These are phyloP conservation scores for Gynandropsis gynandra DNA, from an alignment of 345 rosid species.

Conservation along the genomic window DNA sequence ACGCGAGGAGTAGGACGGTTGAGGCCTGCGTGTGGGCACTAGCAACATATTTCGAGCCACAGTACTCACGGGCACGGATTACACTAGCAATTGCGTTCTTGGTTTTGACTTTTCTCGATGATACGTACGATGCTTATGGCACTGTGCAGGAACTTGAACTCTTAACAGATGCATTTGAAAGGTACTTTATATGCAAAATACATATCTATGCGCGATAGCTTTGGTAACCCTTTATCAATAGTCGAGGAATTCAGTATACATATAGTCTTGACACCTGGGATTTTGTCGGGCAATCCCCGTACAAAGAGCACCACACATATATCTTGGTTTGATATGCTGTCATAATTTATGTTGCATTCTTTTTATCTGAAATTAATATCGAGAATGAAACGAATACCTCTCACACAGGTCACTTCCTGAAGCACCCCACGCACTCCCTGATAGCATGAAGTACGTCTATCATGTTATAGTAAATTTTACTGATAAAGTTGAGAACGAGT, in stretches of 20 bases:
- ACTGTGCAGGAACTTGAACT: neutral
- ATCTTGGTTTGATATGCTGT: too few species aligned
- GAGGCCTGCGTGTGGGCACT: neutral
- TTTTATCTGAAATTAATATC: too few species aligned
- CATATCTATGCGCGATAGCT: too few species aligned
- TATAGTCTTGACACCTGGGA: too few species aligned
- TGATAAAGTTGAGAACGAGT: neutral
- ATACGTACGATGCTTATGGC: neutral
- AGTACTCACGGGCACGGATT: neutral
- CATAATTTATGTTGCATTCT: too few species aligned
- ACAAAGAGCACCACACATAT: too few species aligned
- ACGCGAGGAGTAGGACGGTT: neutral
- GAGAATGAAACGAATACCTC: too few species aligned
- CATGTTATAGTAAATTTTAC: neutral
- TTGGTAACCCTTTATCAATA: too few species aligned
- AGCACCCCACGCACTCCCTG: neutral
- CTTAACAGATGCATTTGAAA: neutral
- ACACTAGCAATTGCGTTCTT: neutral
- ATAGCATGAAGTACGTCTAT: neutral
- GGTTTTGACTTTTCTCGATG: neutral
- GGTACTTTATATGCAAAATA: neutral
- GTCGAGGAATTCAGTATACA: too few species aligned
- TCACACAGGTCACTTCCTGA: neutral
- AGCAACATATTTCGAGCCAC: neutral
- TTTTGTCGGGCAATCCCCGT: too few species aligned